These are phyloP conservation scores for Nothopassalora personata DNA, from an alignment of 2,329 filamentous ascomycete genomes.

Conservation along the genomic window DNA sequence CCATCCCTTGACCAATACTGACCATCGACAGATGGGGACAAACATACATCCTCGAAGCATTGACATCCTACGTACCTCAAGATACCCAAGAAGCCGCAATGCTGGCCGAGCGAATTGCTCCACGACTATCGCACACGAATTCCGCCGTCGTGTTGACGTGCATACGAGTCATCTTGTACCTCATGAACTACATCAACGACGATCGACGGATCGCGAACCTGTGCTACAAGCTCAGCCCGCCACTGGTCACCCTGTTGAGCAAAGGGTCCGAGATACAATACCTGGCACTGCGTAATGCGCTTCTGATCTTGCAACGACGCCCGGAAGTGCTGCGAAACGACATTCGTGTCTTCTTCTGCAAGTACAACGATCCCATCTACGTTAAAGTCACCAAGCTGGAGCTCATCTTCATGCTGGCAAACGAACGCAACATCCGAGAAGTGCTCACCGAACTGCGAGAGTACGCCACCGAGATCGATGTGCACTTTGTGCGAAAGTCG, in stretches of 20 bases:
- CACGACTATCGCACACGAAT: conserved; percentile 94
- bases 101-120: conserved; percentile 86
- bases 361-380: conserved; percentile 99
- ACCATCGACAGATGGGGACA: conserved; percentile 74
- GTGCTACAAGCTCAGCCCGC: conserved; percentile 89
- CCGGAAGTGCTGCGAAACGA: conserved; percentile 94
- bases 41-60: conserved; percentile 93
- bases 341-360: conserved; percentile 98
- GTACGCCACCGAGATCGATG: conserved; percentile 95
- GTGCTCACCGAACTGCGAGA: conserved; percentile 90
- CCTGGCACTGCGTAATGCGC: conserved; percentile 83
- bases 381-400: conserved; percentile 99
- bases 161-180: conserved; percentile 90
- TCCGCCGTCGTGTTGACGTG: conserved; percentile 94
- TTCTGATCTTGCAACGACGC: conserved; percentile 85
- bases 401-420: conserved; percentile 97
- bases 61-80: conserved; percentile 96
- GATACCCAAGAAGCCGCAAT: conserved; percentile 82
- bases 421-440: conserved; percentile 89
- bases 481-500: conserved; percentile 96
- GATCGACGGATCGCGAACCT: conserved; percentile 80
- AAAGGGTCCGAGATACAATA: conserved; percentile 99
- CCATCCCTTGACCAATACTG: conserved; percentile 11
- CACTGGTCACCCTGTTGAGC: conserved; percentile 86
- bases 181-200: conserved; percentile 98